Conservation (phyloP, 2,329 filamentous ascomycete genomes). For the Sporothrix dimorphospora region DNA sequence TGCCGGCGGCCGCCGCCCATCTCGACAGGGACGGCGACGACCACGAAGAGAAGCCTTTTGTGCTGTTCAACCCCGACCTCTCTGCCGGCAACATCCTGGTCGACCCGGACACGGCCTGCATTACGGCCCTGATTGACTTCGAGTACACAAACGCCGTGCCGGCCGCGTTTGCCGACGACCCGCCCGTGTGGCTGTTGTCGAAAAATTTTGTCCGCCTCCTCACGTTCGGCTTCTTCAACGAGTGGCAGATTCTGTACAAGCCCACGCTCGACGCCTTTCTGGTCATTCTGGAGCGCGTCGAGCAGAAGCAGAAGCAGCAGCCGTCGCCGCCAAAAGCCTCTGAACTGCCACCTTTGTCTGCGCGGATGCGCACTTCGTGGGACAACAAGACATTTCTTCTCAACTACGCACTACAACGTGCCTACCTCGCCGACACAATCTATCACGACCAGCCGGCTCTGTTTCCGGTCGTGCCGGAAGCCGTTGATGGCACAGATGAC, state of each 20-base stretch:
- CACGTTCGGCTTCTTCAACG: background rate
- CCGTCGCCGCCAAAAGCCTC: background rate
- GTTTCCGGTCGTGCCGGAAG: background rate
- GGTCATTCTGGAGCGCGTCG: background rate
- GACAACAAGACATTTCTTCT: background rate
- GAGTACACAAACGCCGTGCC: constrained; percentile 49
- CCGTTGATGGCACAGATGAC: background rate
- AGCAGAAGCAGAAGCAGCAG: background rate
- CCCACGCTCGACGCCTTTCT: background rate
- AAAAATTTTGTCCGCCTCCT: background rate
- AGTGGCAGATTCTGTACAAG: background rate
- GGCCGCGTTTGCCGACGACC: constrained; percentile 41
- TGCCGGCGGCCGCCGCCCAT: background rate
- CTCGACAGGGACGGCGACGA: background rate
- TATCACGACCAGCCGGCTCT: background rate
- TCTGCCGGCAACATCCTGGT: constrained; percentile 46
- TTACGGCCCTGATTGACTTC: constrained; percentile 46
- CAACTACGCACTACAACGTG: background rate
- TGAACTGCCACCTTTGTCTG: background rate
- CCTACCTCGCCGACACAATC: background rate
- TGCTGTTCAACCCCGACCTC: constrained; percentile 45
- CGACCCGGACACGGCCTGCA: constrained; percentile 42
- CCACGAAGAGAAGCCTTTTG: background rate
- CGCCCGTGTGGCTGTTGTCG: constrained; percentile 42
- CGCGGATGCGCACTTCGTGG: background rate